Evolutionary conservation across 2,329 filamentous ascomycete species (phyloP).

Genomic region (Cryphonectria naterciae): DNA sequence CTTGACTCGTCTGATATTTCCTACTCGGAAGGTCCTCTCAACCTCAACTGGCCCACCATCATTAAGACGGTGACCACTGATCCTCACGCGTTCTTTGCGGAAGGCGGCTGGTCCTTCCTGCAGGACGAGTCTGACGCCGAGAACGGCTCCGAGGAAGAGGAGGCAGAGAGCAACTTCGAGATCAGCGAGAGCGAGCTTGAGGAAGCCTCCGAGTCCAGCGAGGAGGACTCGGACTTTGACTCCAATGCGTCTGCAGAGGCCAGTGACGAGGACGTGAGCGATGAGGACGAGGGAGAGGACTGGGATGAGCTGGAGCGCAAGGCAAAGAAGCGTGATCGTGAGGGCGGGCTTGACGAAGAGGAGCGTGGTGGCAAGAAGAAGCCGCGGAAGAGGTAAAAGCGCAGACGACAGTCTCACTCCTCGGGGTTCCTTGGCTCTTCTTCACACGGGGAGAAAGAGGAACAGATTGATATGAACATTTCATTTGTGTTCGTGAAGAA

Average conservation of each 20-base stretch:
- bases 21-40: slow-evolving; percentile 91
- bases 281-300: slow-evolving; percentile 81
- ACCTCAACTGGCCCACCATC: slow-evolving; percentile 98
- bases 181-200: slow-evolving; percentile 86
- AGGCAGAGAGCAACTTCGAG: slow-evolving; percentile 92
- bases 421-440: background rate
- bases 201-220: slow-evolving; percentile 73
- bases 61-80: slow-evolving; percentile 98
- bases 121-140: slow-evolving; percentile 87
- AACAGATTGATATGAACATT: slow-evolving; percentile 5
- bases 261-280: slow-evolving; percentile 74
- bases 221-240: slow-evolving; percentile 91
- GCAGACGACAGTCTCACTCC: background rate
- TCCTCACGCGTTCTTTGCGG: slow-evolving; percentile 91
- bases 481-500: slow-evolving; percentile 16
- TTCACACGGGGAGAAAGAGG: background rate
- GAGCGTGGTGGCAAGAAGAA: slow-evolving; percentile 75
- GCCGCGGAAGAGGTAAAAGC: slow-evolving; percentile 35
- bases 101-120: slow-evolving; percentile 95
- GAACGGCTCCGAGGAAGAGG: slow-evolving; percentile 74
- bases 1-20: slow-evolving; percentile 94
- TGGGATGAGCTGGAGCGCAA: slow-evolving; percentile 96
- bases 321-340: slow-evolving; percentile 81
- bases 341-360: slow-evolving; percentile 72
- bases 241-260: slow-evolving; percentile 85